phyloP scores from a whole-genome alignment of 2,329 filamentous ascomycete genomes.

The Nannizziopsis barbatae region DNA sequence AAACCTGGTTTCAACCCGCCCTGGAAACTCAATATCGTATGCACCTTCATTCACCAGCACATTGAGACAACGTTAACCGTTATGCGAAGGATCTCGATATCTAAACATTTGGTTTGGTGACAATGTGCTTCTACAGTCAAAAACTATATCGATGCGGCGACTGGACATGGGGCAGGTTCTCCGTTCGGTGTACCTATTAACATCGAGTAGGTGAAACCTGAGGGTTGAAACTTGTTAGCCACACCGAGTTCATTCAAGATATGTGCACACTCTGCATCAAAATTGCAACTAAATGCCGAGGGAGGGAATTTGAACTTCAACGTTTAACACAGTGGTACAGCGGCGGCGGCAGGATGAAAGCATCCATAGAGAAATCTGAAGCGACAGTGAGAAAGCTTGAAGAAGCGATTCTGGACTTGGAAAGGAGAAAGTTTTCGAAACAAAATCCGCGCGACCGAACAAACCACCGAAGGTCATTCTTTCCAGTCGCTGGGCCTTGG shows the following conservation, averaged over 20 bases:
- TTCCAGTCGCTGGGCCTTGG: background rate
- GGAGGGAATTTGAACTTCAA: background rate
- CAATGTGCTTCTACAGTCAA: conserved; percentile 5
- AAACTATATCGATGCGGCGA: conserved; percentile 3
- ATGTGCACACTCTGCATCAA: background rate
- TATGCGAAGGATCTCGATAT: background rate
- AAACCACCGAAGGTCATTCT: conserved; percentile 1
- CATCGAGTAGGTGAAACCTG: conserved; percentile 1
- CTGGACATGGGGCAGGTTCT: conserved; percentile 1
- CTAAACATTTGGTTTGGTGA: background rate
- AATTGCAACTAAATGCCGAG: conserved; percentile 4
- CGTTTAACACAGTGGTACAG: background rate
- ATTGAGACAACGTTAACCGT: background rate
- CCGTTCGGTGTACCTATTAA: conserved; percentile 1
- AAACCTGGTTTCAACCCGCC: background rate
- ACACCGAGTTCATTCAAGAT: background rate
- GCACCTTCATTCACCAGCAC: background rate
- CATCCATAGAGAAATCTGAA: background rate
- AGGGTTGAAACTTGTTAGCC: conserved; percentile 1
- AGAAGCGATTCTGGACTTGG: conserved; percentile 1
- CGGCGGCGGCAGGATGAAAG: background rate
- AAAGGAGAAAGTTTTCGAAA: background rate
- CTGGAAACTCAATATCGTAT: background rate
- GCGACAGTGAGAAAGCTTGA: background rate
- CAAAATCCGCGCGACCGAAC: background rate